These are phyloP conservation scores for Gastrolobium villosum DNA, from an alignment of 306 rosid genomes.

Conservation along the genomic window DNA sequence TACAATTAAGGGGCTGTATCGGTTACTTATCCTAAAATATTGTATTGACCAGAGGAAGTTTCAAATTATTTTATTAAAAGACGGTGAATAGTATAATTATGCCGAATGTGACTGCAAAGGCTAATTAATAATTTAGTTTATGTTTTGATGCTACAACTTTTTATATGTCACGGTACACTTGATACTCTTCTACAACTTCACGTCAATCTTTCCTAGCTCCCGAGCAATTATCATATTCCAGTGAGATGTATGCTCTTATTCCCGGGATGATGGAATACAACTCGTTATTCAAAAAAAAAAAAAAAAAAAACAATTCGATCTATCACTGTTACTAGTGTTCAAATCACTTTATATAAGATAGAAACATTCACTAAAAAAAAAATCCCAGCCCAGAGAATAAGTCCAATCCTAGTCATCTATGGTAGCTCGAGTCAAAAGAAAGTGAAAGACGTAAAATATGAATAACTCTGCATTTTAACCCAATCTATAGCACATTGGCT, in stretches of 20 bases:
- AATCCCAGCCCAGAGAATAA: too few relatives aligned
- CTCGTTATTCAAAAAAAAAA: too few relatives aligned
- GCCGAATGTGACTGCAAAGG: conserved; percentile 23
- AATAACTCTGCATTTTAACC: too few relatives aligned
- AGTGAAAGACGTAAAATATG: too few relatives aligned
- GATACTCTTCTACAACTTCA: neutral
- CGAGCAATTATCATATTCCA: conserved; percentile 2
- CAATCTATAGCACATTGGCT: too few relatives aligned
- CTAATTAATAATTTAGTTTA: conserved; percentile 9
- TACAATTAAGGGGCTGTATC: conserved; percentile 3
- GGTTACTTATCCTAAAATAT: conserved; percentile 36
- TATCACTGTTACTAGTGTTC: too few relatives aligned
- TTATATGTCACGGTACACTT: neutral
- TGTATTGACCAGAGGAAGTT: conserved; percentile 23
- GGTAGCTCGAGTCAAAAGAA: too few relatives aligned
- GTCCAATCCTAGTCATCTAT: too few relatives aligned
- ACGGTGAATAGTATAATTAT: neutral
- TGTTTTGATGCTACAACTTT: conserved; percentile 16
- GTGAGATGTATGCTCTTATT: neutral
- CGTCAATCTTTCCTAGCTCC: neutral
- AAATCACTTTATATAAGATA: too few relatives aligned
- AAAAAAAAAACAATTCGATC: too few relatives aligned
- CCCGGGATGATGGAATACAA: too few relatives aligned
- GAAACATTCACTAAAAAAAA: too few relatives aligned
- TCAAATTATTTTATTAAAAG: neutral